Conservation (phyloP, 371 early-diverging fungal genomes). For the Apophysomyces ossiformis region DNA sequence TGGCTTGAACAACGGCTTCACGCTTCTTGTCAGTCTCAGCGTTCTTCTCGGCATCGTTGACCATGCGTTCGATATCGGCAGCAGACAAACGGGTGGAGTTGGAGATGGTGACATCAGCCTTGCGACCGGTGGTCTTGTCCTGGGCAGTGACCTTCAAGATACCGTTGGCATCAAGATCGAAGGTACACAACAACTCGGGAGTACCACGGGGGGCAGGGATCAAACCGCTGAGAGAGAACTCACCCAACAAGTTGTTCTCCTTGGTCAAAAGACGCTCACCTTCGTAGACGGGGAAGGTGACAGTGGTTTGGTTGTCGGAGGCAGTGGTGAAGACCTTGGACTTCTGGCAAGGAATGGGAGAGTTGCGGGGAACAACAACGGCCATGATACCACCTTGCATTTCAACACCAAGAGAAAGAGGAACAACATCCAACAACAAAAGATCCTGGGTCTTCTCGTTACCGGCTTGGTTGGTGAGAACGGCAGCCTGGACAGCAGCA, state of each 20-base stretch:
- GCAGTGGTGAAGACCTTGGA: slow-evolving; percentile 94
- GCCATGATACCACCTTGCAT: slow-evolving; percentile 90
- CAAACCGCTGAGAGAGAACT: slow-evolving; percentile 88
- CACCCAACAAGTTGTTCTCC: slow-evolving; percentile 94
- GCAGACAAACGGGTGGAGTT: slow-evolving; percentile 90
- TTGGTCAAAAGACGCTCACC: slow-evolving; percentile 91
- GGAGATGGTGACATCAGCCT: slow-evolving; percentile 91
- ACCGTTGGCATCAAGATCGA: slow-evolving; percentile 96
- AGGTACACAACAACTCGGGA: slow-evolving; percentile 92
- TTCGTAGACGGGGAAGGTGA: slow-evolving; percentile 92
- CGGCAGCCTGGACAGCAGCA: slow-evolving; percentile 94
- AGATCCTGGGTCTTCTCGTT: slow-evolving; percentile 75
- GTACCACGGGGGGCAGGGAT: slow-evolving; percentile 90
- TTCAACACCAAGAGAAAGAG: slow-evolving; percentile 92
- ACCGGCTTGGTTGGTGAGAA: slow-evolving; percentile 70
- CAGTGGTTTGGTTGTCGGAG: slow-evolving; percentile 93
- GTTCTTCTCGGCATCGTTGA: slow-evolving; percentile 88
- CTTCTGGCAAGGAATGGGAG: slow-evolving; percentile 91
- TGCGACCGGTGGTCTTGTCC: slow-evolving; percentile 90
- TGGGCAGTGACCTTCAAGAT: slow-evolving; percentile 93
- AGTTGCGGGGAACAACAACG: slow-evolving; percentile 84
- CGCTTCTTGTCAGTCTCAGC: slow-evolving; percentile 84
- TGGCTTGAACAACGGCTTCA: slow-evolving; percentile 80
- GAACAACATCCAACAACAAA: slow-evolving; percentile 87
- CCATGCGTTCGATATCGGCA: slow-evolving; percentile 91